These are phyloP conservation scores for Cymbidium sinense DNA, from an alignment of 106 monocot genomes.

Conservation along the genomic window DNA sequence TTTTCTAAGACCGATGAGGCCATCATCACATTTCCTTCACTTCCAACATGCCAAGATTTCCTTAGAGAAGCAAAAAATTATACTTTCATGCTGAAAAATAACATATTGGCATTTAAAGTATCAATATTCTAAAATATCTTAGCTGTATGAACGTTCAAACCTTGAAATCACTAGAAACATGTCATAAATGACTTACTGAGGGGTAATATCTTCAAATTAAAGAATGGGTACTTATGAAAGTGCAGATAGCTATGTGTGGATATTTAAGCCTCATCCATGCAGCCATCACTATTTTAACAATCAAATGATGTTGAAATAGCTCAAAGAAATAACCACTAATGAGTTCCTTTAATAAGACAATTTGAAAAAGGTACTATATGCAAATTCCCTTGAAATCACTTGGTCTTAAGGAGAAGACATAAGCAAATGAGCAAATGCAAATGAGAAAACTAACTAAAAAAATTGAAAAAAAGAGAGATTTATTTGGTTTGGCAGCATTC, in stretches of 20 bases:
- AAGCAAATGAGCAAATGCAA: too few relatives aligned
- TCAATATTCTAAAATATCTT: neutral
- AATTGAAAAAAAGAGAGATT: neutral
- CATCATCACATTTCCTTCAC: conserved; percentile 36
- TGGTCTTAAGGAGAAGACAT: neutral
- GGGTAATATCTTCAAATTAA: conserved; percentile 85
- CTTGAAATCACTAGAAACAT: conserved; percentile 83
- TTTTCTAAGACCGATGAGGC: conserved; percentile 53
- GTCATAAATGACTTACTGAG: conserved; percentile 66
- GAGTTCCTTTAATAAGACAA: neutral
- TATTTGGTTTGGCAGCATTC: neutral
- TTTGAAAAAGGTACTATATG: neutral
- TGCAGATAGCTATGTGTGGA: conserved; percentile 81
- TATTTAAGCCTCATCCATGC: conserved; percentile 97
- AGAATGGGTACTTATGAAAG: conserved; percentile 93
- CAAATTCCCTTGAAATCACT: neutral
- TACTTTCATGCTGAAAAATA: conserved; percentile 69
- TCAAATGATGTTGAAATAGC: neutral
- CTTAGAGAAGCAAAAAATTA: conserved; percentile 76
- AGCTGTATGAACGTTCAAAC: conserved; percentile 27
- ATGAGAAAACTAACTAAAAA: neutral
- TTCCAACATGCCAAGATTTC: conserved; percentile 77
- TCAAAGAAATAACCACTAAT: neutral
- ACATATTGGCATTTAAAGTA: neutral
- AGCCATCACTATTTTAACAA: conserved; percentile 66